A percentile compares a stretch with the other conserved stretches of the same genome.
These are phyloP conservation scores for Camelina sativa DNA, from an alignment of 345 rosid species.

Conservation along the genomic window DNA sequence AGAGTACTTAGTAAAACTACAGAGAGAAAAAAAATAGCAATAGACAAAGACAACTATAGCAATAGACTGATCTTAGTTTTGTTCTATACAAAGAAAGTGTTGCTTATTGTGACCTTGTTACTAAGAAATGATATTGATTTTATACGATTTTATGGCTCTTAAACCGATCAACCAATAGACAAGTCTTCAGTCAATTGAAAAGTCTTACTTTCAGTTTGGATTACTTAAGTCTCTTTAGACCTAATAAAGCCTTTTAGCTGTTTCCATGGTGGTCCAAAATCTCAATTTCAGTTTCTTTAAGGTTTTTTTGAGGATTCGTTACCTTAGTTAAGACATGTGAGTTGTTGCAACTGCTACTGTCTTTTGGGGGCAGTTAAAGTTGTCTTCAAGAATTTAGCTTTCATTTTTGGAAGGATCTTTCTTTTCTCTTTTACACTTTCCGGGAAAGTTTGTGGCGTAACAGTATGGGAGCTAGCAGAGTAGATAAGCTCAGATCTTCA, in stretches of 20 bases:
- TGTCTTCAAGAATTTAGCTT: slow-evolving; percentile 19
- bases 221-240: slow-evolving; percentile 28
- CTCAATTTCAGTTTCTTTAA: slow-evolving; percentile 19
- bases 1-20: slow-evolving; percentile 34
- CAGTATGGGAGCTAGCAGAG: slow-evolving; percentile 4
- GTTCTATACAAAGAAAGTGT: slow-evolving; percentile 28
- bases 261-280: slow-evolving; percentile 4
- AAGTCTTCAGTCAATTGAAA: slow-evolving; percentile 1
- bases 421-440: slow-evolving; percentile 9
- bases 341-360: slow-evolving; percentile 53
- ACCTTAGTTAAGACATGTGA: slow-evolving; percentile 43
- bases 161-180: not conserved
- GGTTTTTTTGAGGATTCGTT: slow-evolving; percentile 14
- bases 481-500: slow-evolving; percentile 20
- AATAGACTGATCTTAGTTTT: slow-evolving; percentile 31
- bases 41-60: slow-evolving; percentile 33
- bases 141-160: slow-evolving; percentile 23
- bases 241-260: not conserved
- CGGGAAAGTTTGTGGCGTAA: slow-evolving; percentile 3
- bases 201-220: not conserved
- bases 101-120: slow-evolving; percentile 21
- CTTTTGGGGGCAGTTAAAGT: slow-evolving; percentile 38
- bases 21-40: slow-evolving; percentile 7
- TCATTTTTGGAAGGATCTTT: slow-evolving; percentile 19
- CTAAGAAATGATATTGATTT: slow-evolving; percentile 15